Evolutionary conservation across 345 rosid genomes (phyloP).

Genomic region (Kandelia obovata): DNA sequence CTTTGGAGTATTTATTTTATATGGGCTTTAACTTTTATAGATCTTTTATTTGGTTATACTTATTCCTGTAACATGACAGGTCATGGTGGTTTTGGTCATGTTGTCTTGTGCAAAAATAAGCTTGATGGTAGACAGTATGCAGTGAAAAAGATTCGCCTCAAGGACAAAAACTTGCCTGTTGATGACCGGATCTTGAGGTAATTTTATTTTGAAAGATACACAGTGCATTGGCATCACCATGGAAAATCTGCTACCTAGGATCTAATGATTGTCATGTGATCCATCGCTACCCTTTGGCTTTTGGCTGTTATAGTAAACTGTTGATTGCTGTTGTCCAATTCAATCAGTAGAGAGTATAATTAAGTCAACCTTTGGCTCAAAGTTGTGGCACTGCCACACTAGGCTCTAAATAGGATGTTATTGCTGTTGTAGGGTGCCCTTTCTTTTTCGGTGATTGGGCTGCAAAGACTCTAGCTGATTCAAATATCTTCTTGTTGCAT

Average conservation of each 20-base stretch:
- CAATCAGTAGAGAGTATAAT: neutral
- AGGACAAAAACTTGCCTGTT: constrained; percentile 74
- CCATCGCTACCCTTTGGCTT: neutral
- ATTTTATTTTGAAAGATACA: constrained; percentile 13
- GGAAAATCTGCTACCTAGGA: neutral
- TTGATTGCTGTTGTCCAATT: neutral
- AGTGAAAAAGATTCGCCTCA: constrained; percentile 87
- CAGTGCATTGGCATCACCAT: constrained; percentile 4
- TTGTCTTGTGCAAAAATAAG: constrained; percentile 91
- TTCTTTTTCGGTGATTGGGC: neutral
- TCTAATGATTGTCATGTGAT: neutral
- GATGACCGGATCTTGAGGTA: constrained; percentile 82
- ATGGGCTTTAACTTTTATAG: neutral
- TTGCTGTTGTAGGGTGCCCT: neutral
- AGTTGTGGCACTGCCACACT: no score
- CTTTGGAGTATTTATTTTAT: neutral
- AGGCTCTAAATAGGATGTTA: no score
- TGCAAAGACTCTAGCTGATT: neutral
- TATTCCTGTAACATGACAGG: constrained; percentile 36
- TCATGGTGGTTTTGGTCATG: constrained; percentile 96
- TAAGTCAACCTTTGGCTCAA: no score
- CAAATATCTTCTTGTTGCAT: neutral
- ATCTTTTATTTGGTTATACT: neutral
- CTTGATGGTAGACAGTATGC: constrained; percentile 98
- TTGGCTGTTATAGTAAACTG: neutral